A percentile compares a stretch with the other conserved stretches of the same genome.
These are phyloP conservation scores for Glonium stellatum DNA, from an alignment of 495 filamentous ascomycete species.

Conservation along the genomic window DNA sequence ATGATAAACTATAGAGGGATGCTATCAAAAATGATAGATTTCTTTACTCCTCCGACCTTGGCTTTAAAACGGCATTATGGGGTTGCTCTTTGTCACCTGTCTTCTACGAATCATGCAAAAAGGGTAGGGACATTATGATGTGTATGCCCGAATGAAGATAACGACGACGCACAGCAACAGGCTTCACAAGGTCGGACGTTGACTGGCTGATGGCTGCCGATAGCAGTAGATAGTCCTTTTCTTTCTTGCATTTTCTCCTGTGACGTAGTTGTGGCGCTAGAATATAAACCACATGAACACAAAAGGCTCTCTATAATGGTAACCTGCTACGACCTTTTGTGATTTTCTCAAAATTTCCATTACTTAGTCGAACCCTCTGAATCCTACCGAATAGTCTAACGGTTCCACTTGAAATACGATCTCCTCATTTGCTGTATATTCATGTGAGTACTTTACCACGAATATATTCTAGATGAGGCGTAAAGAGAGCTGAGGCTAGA, in stretches of 20 bases:
- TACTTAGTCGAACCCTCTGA: too few relatives aligned
- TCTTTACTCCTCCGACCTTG: constrained; percentile 23
- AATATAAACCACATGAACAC: constrained; percentile 24
- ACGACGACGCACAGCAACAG: constrained; percentile 19
- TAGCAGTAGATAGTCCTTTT: constrained; percentile 15
- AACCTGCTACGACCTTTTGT: too few relatives aligned
- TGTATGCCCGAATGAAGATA: constrained; percentile 12
- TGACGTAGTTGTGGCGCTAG: constrained; percentile 25
- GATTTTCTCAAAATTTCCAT: too few relatives aligned
- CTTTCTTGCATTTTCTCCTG: constrained; percentile 24
- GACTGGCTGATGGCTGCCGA: background rate
- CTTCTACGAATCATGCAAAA: constrained; percentile 12
- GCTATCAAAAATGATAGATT: constrained; percentile 29
- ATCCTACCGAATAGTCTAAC: too few relatives aligned
- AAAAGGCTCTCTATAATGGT: background rate
- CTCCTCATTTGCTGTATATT: too few relatives aligned
- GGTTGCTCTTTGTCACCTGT: constrained; percentile 16
- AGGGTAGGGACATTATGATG: constrained; percentile 5
- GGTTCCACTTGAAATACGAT: too few relatives aligned
- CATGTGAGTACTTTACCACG: too few relatives aligned
- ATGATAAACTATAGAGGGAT: constrained; percentile 85
- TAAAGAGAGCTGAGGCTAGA: too few relatives aligned
- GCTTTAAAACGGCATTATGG: constrained; percentile 6
- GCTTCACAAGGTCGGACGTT: constrained; percentile 8
- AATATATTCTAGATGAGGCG: too few relatives aligned